Evolutionary conservation across 2,329 filamentous ascomycete genomes (phyloP), one percentile per base, ranked within the genome.

Genomic region (Epichloe uncinata): DNA sequence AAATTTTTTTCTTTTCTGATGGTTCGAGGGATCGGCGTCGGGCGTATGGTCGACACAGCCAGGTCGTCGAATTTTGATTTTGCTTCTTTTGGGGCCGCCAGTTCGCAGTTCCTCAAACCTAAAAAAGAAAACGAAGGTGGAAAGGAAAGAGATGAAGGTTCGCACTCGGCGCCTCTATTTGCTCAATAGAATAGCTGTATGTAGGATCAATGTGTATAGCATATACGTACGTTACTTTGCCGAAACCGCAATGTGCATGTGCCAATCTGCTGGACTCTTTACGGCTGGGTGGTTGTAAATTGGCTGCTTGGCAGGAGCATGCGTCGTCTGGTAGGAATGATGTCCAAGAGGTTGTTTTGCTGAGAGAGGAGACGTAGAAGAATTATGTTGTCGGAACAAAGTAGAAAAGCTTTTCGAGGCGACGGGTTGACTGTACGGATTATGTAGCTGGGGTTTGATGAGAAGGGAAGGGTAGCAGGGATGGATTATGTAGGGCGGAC

Each of bases 141-240:
- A 37, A 11, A 18, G 30, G 33, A 11, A 30, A 4, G 26, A 30
- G 37, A 26, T 20, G 40, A 3, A 42, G 38, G 20, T 43, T 42
- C 11, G 47, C 47, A 33, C 40, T 37, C 9, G 33, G 40, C 47
- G 40, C 47, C 40, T 43, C 16, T 9, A 30, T 15, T 26, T 26
- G 22, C 40, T 43, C 40, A n/a, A 36, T 43, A 26, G 33, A 43
- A 11, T 30, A 16, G 22, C 22, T 48, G 47, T 48, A 48, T 30
- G 26, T 30, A 30, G 47, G 47, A 48, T 48, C 26, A 48, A 42
- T 18, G 40, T 48, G 47, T 48, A 48, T 18, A 45, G n/a, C 26
- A 8, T 30, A 30, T 30, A 30, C 26, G 26, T 30, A 4, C 26
- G 26, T 30, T 30, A 11, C 8, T 30, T 30, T 30, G 3, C 26